A percentile compares a stretch with the other conserved stretches of the same genome.
Conservation (phyloP, 768 basidiomycete species). For the Porpolomopsis calyptriformis region DNA sequence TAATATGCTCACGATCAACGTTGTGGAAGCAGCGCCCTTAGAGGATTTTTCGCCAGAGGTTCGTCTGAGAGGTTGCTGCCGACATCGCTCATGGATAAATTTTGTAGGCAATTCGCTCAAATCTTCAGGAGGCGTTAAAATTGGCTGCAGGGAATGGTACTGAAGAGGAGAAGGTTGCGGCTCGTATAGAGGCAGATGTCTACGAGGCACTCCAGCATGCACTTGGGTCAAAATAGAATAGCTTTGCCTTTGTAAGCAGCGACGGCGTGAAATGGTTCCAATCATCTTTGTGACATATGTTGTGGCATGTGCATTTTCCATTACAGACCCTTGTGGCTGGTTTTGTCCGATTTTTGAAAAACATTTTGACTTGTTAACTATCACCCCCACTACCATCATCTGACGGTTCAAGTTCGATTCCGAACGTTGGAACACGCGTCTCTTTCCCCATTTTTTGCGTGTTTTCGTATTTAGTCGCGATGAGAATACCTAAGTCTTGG, state of each 20-base stretch:
- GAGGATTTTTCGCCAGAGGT: slow-evolving; percentile 90
- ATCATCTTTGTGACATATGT: too few relatives aligned
- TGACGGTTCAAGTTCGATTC: too few relatives aligned
- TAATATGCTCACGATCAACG: slow-evolving; percentile 94
- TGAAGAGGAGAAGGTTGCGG: slow-evolving; percentile 90
- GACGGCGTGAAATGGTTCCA: too few relatives aligned
- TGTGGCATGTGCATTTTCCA: too few relatives aligned
- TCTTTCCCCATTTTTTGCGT: too few relatives aligned
- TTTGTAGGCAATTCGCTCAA: slow-evolving; percentile 76
- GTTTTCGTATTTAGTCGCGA: slow-evolving; percentile 5
- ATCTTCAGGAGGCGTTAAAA: slow-evolving; percentile 80
- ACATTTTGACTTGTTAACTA: too few relatives aligned
- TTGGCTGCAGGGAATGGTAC: slow-evolving; percentile 75
- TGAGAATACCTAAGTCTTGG: slow-evolving; percentile 16
- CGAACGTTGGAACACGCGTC: too few relatives aligned
- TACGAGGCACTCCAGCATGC: slow-evolving; percentile 93
- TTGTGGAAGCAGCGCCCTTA: slow-evolving; percentile 88
- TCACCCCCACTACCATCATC: too few relatives aligned
- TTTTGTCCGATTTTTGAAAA: too few relatives aligned
- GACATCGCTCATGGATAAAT: slow-evolving; percentile 1
- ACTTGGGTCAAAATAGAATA: slow-evolving; percentile 27
- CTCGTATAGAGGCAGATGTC: slow-evolving; percentile 89
- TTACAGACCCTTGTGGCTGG: too few relatives aligned
- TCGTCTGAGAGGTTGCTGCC: slow-evolving; percentile 13
- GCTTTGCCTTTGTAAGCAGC: background rate